Base-by-base conservation (phyloP, 2,329 filamentous ascomycete genomes). In the Alternaria rosae region DNA sequence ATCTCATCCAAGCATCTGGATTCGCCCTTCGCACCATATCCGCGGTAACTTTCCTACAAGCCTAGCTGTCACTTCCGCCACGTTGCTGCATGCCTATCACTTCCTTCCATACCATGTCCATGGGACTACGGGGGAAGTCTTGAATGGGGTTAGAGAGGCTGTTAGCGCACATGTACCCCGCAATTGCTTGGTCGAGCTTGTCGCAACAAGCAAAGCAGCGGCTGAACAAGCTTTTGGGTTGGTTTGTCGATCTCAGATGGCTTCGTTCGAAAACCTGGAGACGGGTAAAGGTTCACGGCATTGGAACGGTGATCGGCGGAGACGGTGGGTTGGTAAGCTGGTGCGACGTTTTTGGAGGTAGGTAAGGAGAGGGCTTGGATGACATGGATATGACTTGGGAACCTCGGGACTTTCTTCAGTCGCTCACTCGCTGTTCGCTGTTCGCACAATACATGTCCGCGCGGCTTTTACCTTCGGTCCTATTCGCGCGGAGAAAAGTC, bases 121-220 rank as follows among this genome's bases (percentile, higher is more conserved):
- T 50, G 45, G 42, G 26, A 50, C 45, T 30, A 13, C 35, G 35
- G 35, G 32, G 35, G 9, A 38, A 38, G 35, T 17, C 1, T 1
- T 38, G 9, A 17, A 38, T 38, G 10, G 28, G 45, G 10, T 28
- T 32, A 48, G 44, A 10, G 25, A 12, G 25, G 44, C 10, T 26
- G 25, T 7, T 48, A 48, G 45, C 11, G 45, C 4, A 2, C 11
- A 21, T 48, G n/a, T 50, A 50, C 45, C 45, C 45, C 45, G 45
- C 45, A 38, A 50, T 50, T 50, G 45, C 45, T 50, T 50, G 45
- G 26, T 13, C 45, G 26, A 32, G 45, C 45, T 50, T 50, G 45
- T 13, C 26, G 45, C 26, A 50, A 50, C 26, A 50, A 50, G 45
- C 45, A 50, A 50, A 50, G 45, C 9, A 28, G 45, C 45, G 26